Evolutionary conservation across 2,329 filamentous ascomycete genomes (phyloP), one percentile per base, ranked within the genome.

Genomic region (Penicillium sp.): DNA sequence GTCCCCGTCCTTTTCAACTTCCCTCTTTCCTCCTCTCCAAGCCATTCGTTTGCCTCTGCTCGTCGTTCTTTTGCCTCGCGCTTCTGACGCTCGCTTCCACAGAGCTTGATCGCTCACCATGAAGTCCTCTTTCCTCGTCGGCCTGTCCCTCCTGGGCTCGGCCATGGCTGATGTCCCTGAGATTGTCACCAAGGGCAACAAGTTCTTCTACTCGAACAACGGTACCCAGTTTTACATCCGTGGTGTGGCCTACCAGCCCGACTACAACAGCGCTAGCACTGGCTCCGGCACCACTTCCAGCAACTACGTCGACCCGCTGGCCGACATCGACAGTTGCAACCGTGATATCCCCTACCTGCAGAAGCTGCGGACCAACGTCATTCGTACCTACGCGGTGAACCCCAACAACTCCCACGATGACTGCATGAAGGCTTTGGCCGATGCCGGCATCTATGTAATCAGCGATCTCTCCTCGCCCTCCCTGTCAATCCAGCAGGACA

Each of bases 301-400:
- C 40, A 74, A 74, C 47, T 97, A 90, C 74, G 78, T 75, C 49
- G 93, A 98, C 63, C 91, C 93, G 43, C 80, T 98, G 27, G 77
- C 87, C 54, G 81, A 94, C 60, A 69, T 71, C 41, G 70, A 73
- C 21, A 68, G 71, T 54, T 97, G 93, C 78, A 78, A 79, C 66
- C 87, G 91, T 57, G 93, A 98, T 64, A 79, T 98, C 33, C 87
- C 88, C 32, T 80, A 86, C 57, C 77, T 98, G 53, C 65, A 78
- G 63, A 73, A 87, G 66, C 79, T 96, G 47, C 77, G 81, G 50
- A 95, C 89, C 69, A 98, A 98, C 73, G 82, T 83, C 57, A 91
- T 98, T 68, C 91, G 93, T 68, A 90, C 93, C 41, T 98, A 98
- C 68, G 89, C 91, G 57, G 81, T 97, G 59, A 80, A 97, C 72